Percentiles rank a stretch among this genome's conserved stretches.
Conservation (phyloP, 257 asterid genomes). For the Nicotiana attenuata region DNA sequence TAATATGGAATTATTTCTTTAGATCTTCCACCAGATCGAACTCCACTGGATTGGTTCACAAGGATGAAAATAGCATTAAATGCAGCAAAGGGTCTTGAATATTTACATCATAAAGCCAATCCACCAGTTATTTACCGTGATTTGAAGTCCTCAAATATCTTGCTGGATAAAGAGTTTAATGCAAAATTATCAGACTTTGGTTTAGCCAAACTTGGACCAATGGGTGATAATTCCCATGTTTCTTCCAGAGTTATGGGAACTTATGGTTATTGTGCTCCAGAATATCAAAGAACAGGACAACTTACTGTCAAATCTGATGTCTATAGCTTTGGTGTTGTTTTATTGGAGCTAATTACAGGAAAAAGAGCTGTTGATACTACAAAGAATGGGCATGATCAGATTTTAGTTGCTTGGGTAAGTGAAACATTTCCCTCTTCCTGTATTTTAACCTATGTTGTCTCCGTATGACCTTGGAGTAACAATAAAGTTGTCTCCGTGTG, state of each 20-base stretch:
- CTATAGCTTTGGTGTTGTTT: slow-evolving; percentile 83
- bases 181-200: slow-evolving; percentile 93
- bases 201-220: slow-evolving; percentile 84
- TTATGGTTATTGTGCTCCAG: slow-evolving; percentile 92
- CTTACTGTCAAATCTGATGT: slow-evolving; percentile 75
- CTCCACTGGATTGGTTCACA: slow-evolving; percentile 59
- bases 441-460: no score
- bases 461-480: no score
- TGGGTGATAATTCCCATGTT: slow-evolving; percentile 71
- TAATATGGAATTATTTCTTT: slow-evolving; percentile 1
- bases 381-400: slow-evolving; percentile 39
- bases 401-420: slow-evolving; percentile 71
- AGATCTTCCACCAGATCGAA: slow-evolving; percentile 42
- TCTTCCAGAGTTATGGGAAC: slow-evolving; percentile 96
- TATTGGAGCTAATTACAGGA: slow-evolving; percentile 78
- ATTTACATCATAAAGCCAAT: slow-evolving; percentile 74
- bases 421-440: background rate
- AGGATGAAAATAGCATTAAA: slow-evolving; percentile 85
- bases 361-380: slow-evolving; percentile 60
- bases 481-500: no score
- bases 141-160: slow-evolving; percentile 78
- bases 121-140: slow-evolving; percentile 97
- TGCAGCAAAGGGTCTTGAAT: slow-evolving; percentile 86
- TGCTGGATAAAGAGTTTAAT: slow-evolving; percentile 58
- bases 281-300: slow-evolving; percentile 84